phyloP scores from a whole-genome alignment of 2,329 filamentous ascomycete genomes.

The Clonostachys chloroleuca region DNA sequence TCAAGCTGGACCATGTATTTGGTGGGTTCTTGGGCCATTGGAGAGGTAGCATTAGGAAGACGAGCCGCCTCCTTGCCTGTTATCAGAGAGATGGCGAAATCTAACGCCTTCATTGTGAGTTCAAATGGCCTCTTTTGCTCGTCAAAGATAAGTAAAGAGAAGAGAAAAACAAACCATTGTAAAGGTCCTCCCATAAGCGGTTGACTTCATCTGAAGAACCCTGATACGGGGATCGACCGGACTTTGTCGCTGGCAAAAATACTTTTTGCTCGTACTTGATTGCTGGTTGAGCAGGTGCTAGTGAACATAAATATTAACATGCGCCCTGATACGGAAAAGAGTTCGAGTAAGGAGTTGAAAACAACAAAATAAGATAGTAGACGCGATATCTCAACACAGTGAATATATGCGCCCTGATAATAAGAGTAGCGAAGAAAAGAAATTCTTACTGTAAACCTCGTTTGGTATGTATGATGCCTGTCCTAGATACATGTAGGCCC shows the following conservation, averaged over 20 bases:
- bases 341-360: too few relatives aligned
- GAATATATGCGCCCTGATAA: too few relatives aligned
- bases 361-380: too few relatives aligned
- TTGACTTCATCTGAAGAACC: conserved; percentile 51
- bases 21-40: conserved; percentile 45
- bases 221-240: conserved; percentile 43
- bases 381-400: too few relatives aligned
- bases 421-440: too few relatives aligned
- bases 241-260: conserved; percentile 38
- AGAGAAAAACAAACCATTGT: conserved; percentile 10
- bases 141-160: not conserved
- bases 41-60: conserved; percentile 46
- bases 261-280: conserved; percentile 44
- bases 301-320: too few relatives aligned
- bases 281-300: conserved; percentile 39
- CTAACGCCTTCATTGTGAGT: not conserved
- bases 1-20: conserved; percentile 53
- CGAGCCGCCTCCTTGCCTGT: conserved; percentile 43
- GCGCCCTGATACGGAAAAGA: too few relatives aligned
- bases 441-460: too few relatives aligned
- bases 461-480: too few relatives aligned
- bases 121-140: too few relatives aligned
- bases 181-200: conserved; percentile 48
- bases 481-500: too few relatives aligned
- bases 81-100: conserved; percentile 55